Evolutionary conservation across 106 monocot genomes (phyloP).

Genomic region (Amphibolis antarctica): DNA sequence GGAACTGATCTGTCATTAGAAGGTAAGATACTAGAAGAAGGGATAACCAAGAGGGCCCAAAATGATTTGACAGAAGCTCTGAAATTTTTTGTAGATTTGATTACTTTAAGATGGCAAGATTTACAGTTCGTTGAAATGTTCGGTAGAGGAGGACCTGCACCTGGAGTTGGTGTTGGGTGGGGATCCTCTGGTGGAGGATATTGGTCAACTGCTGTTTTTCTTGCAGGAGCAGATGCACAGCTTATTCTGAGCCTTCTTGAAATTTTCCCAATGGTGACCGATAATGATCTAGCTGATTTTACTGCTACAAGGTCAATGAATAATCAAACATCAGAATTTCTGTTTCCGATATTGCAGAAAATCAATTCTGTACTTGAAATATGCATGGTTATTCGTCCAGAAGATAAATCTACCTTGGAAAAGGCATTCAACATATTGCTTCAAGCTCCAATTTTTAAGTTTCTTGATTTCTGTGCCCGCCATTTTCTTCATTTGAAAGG

Average conservation of each 20-base stretch:
- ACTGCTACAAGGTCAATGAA: conserved; percentile 5
- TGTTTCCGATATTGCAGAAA: conserved; percentile 19
- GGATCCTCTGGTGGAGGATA: conserved; percentile 68
- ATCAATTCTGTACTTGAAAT: conserved; percentile 48
- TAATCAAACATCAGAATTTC: conserved; percentile 1
- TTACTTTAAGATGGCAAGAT: conserved; percentile 30
- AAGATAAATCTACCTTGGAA: conserved; percentile 28
- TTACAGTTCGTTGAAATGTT: conserved; percentile 58
- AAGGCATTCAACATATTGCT: conserved; percentile 53
- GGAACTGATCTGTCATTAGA: conserved; percentile 13
- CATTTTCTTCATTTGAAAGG: conserved; percentile 17
- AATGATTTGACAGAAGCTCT: conserved; percentile 35
- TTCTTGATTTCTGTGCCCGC: conserved; percentile 35
- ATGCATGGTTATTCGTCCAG: conserved; percentile 62
- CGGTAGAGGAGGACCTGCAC: conserved; percentile 90
- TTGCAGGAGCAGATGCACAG: conserved; percentile 44
- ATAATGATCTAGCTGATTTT: conserved; percentile 8
- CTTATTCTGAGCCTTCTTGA: conserved; percentile 44
- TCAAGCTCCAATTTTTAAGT: conserved; percentile 46
- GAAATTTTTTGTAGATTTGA: conserved; percentile 13
- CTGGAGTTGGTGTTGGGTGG: conserved; percentile 88
- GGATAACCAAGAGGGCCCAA: conserved; percentile 39
- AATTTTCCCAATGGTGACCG: conserved; percentile 17
- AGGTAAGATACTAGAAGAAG: conserved; percentile 55
- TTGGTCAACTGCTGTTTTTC: conserved; percentile 52